Percentiles rank a stretch among this genome's conserved stretches.
These are phyloP conservation scores for Bipolaris gigantea DNA, from an alignment of 2,329 filamentous ascomycete species.

Conservation along the genomic window DNA sequence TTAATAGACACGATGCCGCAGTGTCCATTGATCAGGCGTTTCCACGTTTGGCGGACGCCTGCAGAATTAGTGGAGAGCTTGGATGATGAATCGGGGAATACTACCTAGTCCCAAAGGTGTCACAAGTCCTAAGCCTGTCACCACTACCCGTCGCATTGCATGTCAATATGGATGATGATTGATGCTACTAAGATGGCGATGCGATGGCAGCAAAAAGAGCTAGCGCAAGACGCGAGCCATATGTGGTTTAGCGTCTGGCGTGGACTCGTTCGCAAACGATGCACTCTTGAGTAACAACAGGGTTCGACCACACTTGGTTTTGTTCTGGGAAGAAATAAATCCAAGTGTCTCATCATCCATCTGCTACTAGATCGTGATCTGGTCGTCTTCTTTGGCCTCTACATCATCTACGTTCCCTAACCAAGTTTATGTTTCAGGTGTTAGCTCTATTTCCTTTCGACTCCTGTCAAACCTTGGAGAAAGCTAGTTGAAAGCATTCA, in stretches of 20 bases:
- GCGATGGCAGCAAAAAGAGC: background rate
- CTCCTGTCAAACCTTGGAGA: too few species aligned
- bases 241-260: conserved; percentile 13
- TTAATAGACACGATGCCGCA: conserved; percentile 79
- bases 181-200: conserved; percentile 12
- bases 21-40: conserved; percentile 73
- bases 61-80: conserved; percentile 2
- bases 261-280: background rate
- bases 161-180: conserved; percentile 31
- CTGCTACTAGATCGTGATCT: background rate
- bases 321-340: too few species aligned
- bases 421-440: too few species aligned
- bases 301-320: too few species aligned
- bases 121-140: conserved; percentile 54
- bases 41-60: conserved; percentile 78
- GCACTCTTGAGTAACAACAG: background rate
- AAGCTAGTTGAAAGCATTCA: too few species aligned
- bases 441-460: too few species aligned
- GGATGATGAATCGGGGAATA: background rate
- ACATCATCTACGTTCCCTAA: too few species aligned
- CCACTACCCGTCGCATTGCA: conserved; percentile 55
- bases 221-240: conserved; percentile 13
- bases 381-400: too few species aligned
- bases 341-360: background rate
- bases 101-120: conserved; percentile 75